Conservation (phyloP, 192 early-diverging fungal genomes). For the Glomus cerebriforme region DNA sequence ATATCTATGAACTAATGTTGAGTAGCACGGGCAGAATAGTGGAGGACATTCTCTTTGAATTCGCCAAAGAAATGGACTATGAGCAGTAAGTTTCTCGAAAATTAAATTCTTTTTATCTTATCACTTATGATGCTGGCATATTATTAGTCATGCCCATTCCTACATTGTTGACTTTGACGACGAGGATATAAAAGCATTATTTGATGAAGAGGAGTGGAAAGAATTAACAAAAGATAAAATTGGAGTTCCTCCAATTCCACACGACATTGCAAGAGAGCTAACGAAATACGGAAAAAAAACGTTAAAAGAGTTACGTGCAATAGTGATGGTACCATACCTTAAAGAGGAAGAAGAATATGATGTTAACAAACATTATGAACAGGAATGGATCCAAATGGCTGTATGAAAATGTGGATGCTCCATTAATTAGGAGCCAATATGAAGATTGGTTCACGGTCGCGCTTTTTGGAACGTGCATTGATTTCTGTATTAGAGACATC, state of each 20-base stretch:
- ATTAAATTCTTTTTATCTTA: constrained; percentile 22
- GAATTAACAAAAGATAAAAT: constrained; percentile 27
- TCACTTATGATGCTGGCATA: constrained; percentile 19
- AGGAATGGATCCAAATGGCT: constrained; percentile 14
- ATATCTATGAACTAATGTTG: constrained; percentile 14
- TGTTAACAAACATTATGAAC: background rate
- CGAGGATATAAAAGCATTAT: constrained; percentile 13
- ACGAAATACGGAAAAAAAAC: constrained; percentile 21
- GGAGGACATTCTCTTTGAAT: constrained; percentile 27
- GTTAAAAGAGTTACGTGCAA: constrained; percentile 28
- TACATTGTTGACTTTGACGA: constrained; percentile 28
- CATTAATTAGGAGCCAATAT: constrained; percentile 1
- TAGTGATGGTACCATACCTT: constrained; percentile 15
- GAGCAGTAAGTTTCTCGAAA: constrained; percentile 29
- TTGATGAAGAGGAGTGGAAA: constrained; percentile 24
- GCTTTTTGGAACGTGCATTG: constrained; percentile 24
- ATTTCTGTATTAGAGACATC: constrained; percentile 12
- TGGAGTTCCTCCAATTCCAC: constrained; percentile 3
- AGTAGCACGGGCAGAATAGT: constrained; percentile 27
- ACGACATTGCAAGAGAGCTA: constrained; percentile 21
- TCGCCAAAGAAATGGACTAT: constrained; percentile 6
- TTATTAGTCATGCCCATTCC: constrained; percentile 31
- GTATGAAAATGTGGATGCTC: constrained; percentile 17
- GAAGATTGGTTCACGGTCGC: constrained; percentile 20
- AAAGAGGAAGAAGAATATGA: constrained; percentile 22